A percentile compares a stretch with the other conserved stretches of the same genome.
Evolutionary conservation across 1,139 yeast genomes (phyloP).

Genomic region (Hyphopichia burtonii): DNA sequence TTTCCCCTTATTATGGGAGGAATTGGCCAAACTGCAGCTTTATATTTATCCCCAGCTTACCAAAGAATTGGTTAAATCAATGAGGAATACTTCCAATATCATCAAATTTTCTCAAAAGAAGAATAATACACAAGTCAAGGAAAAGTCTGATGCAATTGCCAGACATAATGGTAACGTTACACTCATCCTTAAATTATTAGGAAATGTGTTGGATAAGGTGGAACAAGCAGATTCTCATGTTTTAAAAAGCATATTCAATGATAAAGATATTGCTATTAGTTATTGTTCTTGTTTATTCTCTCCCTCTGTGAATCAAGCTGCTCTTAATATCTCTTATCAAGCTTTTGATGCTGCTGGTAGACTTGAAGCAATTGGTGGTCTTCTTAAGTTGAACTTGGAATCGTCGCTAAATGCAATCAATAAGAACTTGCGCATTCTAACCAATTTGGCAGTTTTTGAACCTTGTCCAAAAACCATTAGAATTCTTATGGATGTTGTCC

Average conservation of each 20-base stretch:
- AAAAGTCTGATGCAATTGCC: slow-evolving; percentile 20
- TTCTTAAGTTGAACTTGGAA: slow-evolving; percentile 45
- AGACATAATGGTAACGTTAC: slow-evolving; percentile 35
- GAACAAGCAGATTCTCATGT: slow-evolving; percentile 42
- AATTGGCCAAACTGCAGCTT: slow-evolving; percentile 37
- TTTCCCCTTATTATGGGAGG: slow-evolving; percentile 48
- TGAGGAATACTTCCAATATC: slow-evolving; percentile 44
- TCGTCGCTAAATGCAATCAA: slow-evolving; percentile 50
- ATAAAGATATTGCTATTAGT: slow-evolving; percentile 39
- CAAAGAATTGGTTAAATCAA: slow-evolving; percentile 37
- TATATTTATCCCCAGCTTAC: slow-evolving; percentile 39
- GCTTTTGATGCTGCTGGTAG: slow-evolving; percentile 70
- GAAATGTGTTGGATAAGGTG: slow-evolving; percentile 31
- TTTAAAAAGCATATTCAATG: slow-evolving; percentile 32
- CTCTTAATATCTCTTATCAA: slow-evolving; percentile 71
- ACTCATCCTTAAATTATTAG: slow-evolving; percentile 20
- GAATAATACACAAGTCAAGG: slow-evolving; percentile 16
- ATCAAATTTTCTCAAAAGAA: slow-evolving; percentile 32
- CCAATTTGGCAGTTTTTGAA: slow-evolving; percentile 54
- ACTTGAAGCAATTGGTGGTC: slow-evolving; percentile 64
- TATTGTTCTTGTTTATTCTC: slow-evolving; percentile 72
- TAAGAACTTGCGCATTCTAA: slow-evolving; percentile 45
- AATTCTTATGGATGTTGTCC: slow-evolving; percentile 70
- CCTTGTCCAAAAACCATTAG: slow-evolving; percentile 77
- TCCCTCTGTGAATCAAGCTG: slow-evolving; percentile 61